Evolutionary conservation across 805 yeast species (phyloP).

Genomic region (Schizosaccharomyces osmophilus): DNA sequence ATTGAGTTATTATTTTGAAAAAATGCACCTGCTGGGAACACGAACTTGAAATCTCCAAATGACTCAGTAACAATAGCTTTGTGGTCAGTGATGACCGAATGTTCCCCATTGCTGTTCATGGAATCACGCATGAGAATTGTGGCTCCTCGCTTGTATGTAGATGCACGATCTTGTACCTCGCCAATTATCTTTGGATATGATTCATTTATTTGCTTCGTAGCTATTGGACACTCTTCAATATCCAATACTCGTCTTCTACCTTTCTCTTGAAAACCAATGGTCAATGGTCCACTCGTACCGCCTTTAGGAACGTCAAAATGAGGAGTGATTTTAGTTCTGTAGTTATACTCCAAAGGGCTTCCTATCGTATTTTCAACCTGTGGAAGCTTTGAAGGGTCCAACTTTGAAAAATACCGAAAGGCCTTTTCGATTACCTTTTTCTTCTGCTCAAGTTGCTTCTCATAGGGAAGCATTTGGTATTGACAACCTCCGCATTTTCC

Average conservation of each 20-base stretch:
- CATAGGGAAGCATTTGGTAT: conserved; percentile 55
- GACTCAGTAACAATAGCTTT: conserved; percentile 61
- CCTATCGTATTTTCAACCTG: conserved; percentile 36
- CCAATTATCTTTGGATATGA: conserved; percentile 51
- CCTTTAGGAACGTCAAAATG: conserved; percentile 62
- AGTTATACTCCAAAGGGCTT: conserved; percentile 52
- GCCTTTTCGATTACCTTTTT: conserved; percentile 58
- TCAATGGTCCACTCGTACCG: conserved; percentile 24
- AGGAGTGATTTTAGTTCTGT: conserved; percentile 86
- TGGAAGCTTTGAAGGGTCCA: conserved; percentile 27
- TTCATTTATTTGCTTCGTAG: conserved; percentile 50
- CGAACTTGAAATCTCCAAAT: conserved; percentile 40
- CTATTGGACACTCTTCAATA: conserved; percentile 82
- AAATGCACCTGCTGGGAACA: conserved; percentile 75
- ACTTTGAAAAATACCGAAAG: conserved; percentile 34
- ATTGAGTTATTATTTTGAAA: conserved; percentile 91
- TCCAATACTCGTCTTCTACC: conserved; percentile 51
- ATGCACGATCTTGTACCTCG: conserved; percentile 24
- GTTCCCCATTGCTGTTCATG: conserved; percentile 13
- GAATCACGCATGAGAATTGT: conserved; percentile 60
- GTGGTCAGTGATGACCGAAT: conserved; percentile 56
- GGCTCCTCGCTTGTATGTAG: conserved; percentile 48
- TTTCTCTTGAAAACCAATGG: conserved; percentile 71
- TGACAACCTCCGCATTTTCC: conserved; percentile 91
- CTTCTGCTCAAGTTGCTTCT: conserved; percentile 48